These are phyloP conservation scores for Begonia peltatifolia DNA, from an alignment of 306 rosid species.

Conservation along the genomic window DNA sequence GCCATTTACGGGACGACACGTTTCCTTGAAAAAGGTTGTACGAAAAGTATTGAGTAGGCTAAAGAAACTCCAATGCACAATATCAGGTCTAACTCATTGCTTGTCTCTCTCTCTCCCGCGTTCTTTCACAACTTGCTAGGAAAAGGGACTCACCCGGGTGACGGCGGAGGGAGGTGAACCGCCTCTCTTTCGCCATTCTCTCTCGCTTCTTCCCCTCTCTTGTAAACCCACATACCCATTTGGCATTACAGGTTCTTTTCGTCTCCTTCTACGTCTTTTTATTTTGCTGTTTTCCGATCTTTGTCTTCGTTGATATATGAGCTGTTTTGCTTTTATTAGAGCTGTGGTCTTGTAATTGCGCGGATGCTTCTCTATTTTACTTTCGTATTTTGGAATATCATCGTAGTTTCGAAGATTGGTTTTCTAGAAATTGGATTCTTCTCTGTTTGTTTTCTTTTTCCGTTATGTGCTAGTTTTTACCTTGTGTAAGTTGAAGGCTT, in stretches of 20 bases:
- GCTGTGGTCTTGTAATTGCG: neutral
- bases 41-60: no score
- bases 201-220: neutral
- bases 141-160: neutral
- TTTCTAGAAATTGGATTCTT: neutral
- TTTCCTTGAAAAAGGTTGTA: no score
- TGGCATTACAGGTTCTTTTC: neutral
- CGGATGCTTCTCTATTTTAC: neutral
- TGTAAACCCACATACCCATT: neutral
- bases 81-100: neutral
- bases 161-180: neutral
- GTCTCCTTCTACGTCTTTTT: neutral
- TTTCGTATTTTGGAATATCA: neutral
- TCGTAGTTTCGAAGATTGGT: neutral
- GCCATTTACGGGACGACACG: no score
- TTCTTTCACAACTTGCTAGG: neutral
- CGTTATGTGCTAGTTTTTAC: neutral
- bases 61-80: neutral
- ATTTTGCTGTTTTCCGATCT: neutral
- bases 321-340: neutral
- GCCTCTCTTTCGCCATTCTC: neutral
- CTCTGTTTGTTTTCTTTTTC: neutral
- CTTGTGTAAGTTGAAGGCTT: neutral
- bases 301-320: neutral
- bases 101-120: neutral